Evolutionary conservation across 768 basidiomycete species (phyloP).

Genomic region (Lactifluus subvellereus): DNA sequence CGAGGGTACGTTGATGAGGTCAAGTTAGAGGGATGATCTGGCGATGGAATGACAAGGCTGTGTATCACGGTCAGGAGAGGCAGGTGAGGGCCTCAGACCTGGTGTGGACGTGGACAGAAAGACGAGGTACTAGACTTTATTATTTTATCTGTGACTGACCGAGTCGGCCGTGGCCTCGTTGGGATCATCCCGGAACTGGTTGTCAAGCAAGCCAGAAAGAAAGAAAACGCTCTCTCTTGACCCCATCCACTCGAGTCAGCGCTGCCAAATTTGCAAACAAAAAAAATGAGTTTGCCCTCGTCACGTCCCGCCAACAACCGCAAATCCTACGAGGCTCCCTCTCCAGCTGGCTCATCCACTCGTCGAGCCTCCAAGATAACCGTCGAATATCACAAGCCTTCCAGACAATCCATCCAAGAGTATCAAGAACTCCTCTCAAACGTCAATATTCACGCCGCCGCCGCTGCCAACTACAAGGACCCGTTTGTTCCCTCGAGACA

Average conservation of each 20-base stretch:
- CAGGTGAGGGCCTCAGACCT: no score
- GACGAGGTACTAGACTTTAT: no score
- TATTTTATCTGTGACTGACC: no score
- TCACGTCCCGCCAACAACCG: conserved; percentile 23
- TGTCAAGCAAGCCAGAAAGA: neutral
- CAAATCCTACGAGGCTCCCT: conserved; percentile 21
- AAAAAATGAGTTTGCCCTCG: conserved; percentile 21
- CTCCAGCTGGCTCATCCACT: conserved; percentile 14
- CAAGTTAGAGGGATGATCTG: no score
- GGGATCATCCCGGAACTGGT: conserved; percentile 6
- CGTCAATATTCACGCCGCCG: conserved; percentile 50
- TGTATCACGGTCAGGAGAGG: no score
- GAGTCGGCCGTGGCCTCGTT: conserved; percentile 14
- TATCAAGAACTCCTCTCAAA: conserved; percentile 68
- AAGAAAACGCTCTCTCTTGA: neutral
- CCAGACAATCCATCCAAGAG: conserved; percentile 69
- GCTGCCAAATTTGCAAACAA: conserved; percentile 4
- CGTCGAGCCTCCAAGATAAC: conserved; percentile 33
- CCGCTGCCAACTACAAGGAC: conserved; percentile 39
- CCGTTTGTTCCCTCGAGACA: conserved; percentile 42
- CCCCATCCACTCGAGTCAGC: neutral
- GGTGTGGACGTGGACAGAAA: no score
- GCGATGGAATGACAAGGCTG: no score
- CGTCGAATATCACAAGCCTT: conserved; percentile 71
- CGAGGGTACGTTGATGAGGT: no score